phyloP scores from a whole-genome alignment of 176 grass and related monocot genomes.

The Hordeum vulgare region DNA sequence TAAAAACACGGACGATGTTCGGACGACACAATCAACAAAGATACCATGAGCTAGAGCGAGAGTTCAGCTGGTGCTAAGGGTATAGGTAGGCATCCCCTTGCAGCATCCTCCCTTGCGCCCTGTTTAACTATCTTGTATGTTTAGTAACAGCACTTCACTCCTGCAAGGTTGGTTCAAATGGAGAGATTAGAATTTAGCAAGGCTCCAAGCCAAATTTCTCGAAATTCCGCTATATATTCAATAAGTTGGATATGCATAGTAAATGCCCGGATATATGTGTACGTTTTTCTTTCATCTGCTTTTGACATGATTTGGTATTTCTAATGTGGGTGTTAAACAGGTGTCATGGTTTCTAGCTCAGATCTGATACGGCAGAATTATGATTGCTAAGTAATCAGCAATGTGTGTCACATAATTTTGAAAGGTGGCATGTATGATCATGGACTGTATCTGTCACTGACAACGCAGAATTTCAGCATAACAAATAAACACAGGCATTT shows the following conservation, averaged over 20 bases:
- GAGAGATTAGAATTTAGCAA: background rate
- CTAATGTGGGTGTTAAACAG: background rate
- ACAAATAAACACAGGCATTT: background rate
- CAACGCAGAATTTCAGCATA: background rate
- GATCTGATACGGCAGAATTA: background rate
- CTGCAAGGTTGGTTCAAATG: slow-evolving; percentile 18
- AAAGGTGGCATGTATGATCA: too few relatives aligned
- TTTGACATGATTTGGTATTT: background rate
- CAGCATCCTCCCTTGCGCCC: background rate
- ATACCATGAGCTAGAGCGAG: background rate
- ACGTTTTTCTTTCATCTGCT: background rate
- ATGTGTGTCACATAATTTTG: background rate
- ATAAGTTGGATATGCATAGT: background rate
- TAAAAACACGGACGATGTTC: background rate
- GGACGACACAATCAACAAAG: background rate
- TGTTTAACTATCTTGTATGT: background rate
- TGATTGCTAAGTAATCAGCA: background rate
- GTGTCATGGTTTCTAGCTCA: background rate
- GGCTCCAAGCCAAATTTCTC: background rate
- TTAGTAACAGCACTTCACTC: slow-evolving; percentile 13
- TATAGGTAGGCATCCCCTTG: background rate
- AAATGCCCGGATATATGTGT: background rate
- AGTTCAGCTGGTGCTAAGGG: background rate
- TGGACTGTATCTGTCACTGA: background rate
- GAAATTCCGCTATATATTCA: background rate